Evolutionary conservation across 176 grass and related monocot genomes (phyloP), one percentile per base, ranked within the genome.

Genomic region (Avena atlantica): DNA sequence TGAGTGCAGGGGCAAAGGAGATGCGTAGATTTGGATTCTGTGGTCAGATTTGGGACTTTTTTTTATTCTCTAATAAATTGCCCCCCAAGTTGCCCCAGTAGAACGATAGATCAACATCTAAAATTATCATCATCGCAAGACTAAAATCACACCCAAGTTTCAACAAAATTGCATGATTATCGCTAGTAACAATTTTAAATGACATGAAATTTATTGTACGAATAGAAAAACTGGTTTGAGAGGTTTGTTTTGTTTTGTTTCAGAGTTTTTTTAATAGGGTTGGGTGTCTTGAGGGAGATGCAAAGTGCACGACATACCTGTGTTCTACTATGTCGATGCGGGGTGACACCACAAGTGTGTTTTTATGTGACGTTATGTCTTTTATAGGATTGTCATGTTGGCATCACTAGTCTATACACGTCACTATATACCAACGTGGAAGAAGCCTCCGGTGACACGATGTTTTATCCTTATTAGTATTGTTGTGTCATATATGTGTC

Each of bases 1-100:
- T 56, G 1, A 57, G 16, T 57, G 17, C 53, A 65, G 44, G 10
- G 68, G 10, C 4, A 67, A 10, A 37, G 44, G 40, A 50, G 23
- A 48, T 37, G 31, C 57, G 25, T 52, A 24, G 82, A 80, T 89
- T 83, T 69, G 75, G 65, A 59, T 58, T 29, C 4, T 16, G 9
- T 61, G 42, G 37, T 59, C 36, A 63, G 74, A 14, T 67, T 64
- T 9, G 16, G 74, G 24, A 5, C 3, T 0, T 7, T 16, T 29
- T 29, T 70, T 12, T 44, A 19, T 40, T 42, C 17, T 70, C 40
- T 42, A 42, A 16, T 19, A 40, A 69, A 19, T 20, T 70, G 17
- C 20, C 36, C 52, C 14, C 14, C 4, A 56, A 14, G 51, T 11
- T 53, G 51, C 3, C 13, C 51, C 13, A 15, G 49, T 13, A 13